Percentiles rank a stretch among this genome's conserved stretches.
Conservation (phyloP, 139 green algal genomes). For the Asterochloris sp. region DNA sequence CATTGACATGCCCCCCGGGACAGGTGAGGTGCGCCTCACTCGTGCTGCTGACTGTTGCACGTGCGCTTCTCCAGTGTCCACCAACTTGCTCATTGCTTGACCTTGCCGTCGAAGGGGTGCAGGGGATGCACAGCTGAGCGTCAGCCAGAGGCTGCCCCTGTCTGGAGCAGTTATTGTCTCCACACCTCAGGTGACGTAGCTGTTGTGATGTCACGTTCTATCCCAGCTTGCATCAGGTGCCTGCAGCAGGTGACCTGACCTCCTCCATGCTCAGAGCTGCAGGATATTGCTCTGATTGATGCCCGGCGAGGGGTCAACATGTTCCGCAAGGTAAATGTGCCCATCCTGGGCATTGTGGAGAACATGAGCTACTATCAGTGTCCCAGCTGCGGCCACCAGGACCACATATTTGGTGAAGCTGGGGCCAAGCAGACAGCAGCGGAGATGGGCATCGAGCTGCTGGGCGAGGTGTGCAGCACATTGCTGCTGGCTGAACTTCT, state of each 20-base stretch:
- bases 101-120: constrained; percentile 24
- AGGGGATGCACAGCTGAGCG: constrained; percentile 75
- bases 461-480: constrained; percentile 67
- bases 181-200: constrained; percentile 67
- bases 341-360: constrained; percentile 82
- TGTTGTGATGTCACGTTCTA: neutral
- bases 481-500: neutral
- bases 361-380: constrained; percentile 87
- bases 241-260: neutral
- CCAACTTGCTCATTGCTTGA: neutral
- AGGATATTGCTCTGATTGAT: constrained; percentile 67
- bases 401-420: constrained; percentile 83
- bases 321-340: constrained; percentile 79
- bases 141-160: constrained; percentile 71
- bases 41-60: neutral
- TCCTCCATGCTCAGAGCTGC: neutral
- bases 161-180: constrained; percentile 84
- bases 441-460: constrained; percentile 65
- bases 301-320: constrained; percentile 70
- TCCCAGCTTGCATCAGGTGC: neutral
- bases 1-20: constrained; percentile 93
- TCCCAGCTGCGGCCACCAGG: constrained; percentile 62
- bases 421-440: constrained; percentile 56
- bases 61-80: neutral
- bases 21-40: constrained; percentile 33